These are phyloP conservation scores for Spencermartinsiella europaea DNA, from an alignment of 805 yeast genomes.

Conservation along the genomic window DNA sequence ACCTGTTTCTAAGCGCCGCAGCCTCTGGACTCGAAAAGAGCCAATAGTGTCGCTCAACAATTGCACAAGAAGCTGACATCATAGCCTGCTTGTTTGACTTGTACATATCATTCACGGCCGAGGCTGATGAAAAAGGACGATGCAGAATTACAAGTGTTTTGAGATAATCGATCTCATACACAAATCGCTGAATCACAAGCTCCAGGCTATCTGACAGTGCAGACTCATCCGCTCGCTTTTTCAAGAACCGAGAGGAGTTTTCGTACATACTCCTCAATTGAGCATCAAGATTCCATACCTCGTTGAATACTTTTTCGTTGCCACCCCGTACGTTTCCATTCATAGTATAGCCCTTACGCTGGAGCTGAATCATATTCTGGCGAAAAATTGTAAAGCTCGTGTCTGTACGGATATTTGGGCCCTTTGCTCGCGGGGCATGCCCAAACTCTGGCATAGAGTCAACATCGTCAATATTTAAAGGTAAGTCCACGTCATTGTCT, in stretches of 20 bases:
- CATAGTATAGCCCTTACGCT: constrained; percentile 9
- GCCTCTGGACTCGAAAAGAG: constrained; percentile 13
- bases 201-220: constrained; percentile 17
- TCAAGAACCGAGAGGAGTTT: constrained; percentile 21
- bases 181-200: constrained; percentile 26
- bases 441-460: constrained; percentile 21
- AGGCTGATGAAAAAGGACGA: constrained; percentile 16
- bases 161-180: constrained; percentile 27
- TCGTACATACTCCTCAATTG: constrained; percentile 24
- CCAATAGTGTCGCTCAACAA: constrained; percentile 19
- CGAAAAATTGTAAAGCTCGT: constrained; percentile 23
- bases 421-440: constrained; percentile 16
- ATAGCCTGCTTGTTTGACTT: constrained; percentile 14
- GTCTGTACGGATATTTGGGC: constrained; percentile 18
- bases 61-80: constrained; percentile 15
- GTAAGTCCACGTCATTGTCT: constrained; percentile 27
- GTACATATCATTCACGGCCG: constrained; percentile 7
- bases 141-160: constrained; percentile 29
- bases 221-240: constrained; percentile 14
- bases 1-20: constrained; percentile 7
- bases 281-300: constrained; percentile 24
- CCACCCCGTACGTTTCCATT: constrained; percentile 10
- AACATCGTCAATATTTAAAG: constrained; percentile 23
- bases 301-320: constrained; percentile 9
- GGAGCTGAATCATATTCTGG: constrained; percentile 7